Evolutionary conservation across 2,329 filamentous ascomycete species (phyloP), one percentile per base, ranked within the genome.

Genomic region (Pseudogymnoascus sp.): DNA sequence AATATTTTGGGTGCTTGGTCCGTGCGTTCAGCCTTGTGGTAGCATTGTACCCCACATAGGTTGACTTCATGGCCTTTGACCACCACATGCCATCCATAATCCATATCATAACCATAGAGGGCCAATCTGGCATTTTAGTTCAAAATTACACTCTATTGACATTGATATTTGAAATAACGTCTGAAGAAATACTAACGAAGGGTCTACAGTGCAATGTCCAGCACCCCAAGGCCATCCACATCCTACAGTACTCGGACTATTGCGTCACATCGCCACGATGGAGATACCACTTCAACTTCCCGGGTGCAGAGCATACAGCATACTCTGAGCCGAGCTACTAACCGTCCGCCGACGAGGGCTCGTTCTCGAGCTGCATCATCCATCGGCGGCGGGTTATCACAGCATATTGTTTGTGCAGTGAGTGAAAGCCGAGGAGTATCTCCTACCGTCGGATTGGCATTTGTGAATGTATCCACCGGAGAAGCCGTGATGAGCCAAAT

Each of bases 401-500:
- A 93, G 69, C 85, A 89, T 66, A 85, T 96, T 62, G 80, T 97
- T n/a, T 97, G 93, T 74, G 93, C 93, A 3, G 77, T 97, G 60
- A 90, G 86, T 69, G 92, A 97, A 74, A 91, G 90, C 47, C 88
- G 93, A n/a, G 91, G 91, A 4, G 84, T 96, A 4, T 87, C 90
- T 21, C 91, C 92, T 0, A 89, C 87, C 0, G 87, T 97, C 1
- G 93, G 93, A 0, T 79, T 96, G 42, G 90, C 91, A 2, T 93
- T 97, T 71, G 80, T 97, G 71, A 96, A 97, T 71, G 80, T 96
- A 2, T 87, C 90, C 44, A 93, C 90, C 2, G 90, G 89, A 40
- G 91, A 96, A 75, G 90, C 86, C 15, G 85, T 92, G 28, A 81
- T 97, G 40, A 96, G 91, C 71, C 91, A 97, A 71, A 93, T 97